phyloP scores from a whole-genome alignment of 257 asterid genomes.

The Thymus quinquecostatus region DNA sequence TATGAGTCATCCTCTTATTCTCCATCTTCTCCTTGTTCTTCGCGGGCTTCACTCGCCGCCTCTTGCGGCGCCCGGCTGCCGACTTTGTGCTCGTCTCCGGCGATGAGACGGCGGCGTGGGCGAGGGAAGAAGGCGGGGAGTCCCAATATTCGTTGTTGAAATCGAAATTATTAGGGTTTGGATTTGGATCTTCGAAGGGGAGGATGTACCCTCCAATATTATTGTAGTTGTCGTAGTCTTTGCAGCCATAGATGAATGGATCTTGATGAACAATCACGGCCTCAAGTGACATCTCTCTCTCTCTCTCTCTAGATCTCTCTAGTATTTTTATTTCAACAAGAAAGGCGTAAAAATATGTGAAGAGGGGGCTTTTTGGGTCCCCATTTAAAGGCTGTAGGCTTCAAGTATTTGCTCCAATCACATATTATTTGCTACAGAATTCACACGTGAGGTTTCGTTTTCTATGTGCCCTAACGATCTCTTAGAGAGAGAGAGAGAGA shows the following conservation, averaged over 20 bases:
- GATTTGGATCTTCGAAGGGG: conserved; percentile 26
- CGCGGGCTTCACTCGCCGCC: conserved; percentile 50
- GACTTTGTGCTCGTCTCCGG: conserved; percentile 40
- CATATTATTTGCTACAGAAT: conserved; percentile 35
- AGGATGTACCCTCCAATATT: conserved; percentile 28
- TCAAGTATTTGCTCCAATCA: conserved; percentile 33
- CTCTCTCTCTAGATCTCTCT: background rate
- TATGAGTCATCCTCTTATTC: conserved; percentile 82
- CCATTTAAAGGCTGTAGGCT: conserved; percentile 47
- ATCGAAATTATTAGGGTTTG: conserved; percentile 12
- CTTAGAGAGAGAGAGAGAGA: background rate
- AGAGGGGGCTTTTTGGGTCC: conserved; percentile 11
- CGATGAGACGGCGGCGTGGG: conserved; percentile 36
- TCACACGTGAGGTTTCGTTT: conserved; percentile 50
- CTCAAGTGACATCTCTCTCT: conserved; percentile 55
- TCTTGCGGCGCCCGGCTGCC: conserved; percentile 39
- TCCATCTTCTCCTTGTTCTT: conserved; percentile 81
- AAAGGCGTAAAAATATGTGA: conserved; percentile 22
- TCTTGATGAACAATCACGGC: conserved; percentile 56
- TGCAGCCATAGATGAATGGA: conserved; percentile 44
- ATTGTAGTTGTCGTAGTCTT: conserved; percentile 31
- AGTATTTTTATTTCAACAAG: too few relatives aligned
- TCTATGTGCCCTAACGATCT: background rate
- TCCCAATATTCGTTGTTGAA: conserved; percentile 30
- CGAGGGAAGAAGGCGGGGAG: conserved; percentile 32